These are phyloP conservation scores for Aspergillus campestris DNA, from an alignment of 495 filamentous ascomycete genomes.

Conservation along the genomic window DNA sequence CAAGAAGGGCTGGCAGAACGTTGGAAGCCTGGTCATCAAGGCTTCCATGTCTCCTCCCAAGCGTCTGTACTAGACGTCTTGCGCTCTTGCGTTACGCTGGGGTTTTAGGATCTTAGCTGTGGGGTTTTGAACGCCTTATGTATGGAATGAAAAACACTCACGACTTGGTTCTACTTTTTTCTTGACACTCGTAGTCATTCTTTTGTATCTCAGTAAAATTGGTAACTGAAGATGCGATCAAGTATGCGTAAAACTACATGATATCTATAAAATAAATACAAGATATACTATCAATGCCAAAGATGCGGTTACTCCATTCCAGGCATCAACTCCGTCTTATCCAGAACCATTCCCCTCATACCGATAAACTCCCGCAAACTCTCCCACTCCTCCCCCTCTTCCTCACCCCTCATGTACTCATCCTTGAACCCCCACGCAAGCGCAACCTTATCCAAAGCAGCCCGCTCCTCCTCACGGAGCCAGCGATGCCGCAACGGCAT, in stretches of 20 bases:
- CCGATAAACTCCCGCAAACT: constrained; percentile 70
- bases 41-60: constrained; percentile 97
- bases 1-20: constrained; percentile 99
- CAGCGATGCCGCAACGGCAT: constrained; percentile 76
- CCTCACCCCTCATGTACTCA: constrained; percentile 69
- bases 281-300: neutral
- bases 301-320: constrained; percentile 60
- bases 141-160: constrained; percentile 31
- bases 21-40: constrained; percentile 98
- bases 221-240: neutral
- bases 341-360: constrained; percentile 78
- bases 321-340: constrained; percentile 78
- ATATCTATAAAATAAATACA: neutral
- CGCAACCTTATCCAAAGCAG: constrained; percentile 79
- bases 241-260: constrained; percentile 3
- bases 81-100: constrained; percentile 23
- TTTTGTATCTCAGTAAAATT: neutral
- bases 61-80: constrained; percentile 75
- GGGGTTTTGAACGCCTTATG: constrained; percentile 27
- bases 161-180: constrained; percentile 17
- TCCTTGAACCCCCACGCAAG: constrained; percentile 86
- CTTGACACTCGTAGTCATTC: constrained; percentile 4
- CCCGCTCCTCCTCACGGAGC: constrained; percentile 86
- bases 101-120: constrained; percentile 18
- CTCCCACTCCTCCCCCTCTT: constrained; percentile 86